Percentiles rank a stretch among this genome's conserved stretches.
phyloP scores from a whole-genome alignment of 129 eudicot genomes.

The Centaurea solstitialis region DNA sequence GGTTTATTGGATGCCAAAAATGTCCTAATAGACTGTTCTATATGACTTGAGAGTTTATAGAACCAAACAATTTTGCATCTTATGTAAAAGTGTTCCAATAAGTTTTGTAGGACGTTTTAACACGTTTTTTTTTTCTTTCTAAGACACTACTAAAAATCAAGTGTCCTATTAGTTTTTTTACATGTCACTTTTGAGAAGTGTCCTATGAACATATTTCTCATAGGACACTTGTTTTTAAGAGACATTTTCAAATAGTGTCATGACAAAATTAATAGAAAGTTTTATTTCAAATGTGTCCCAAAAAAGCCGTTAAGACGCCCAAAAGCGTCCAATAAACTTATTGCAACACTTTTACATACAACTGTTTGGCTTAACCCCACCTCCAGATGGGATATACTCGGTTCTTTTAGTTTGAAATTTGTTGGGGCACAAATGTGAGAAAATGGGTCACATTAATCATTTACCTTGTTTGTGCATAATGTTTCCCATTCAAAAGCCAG shows the following conservation, averaged over 20 bases:
- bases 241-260: not conserved
- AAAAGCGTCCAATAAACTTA: not conserved
- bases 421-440: not conserved
- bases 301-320: not conserved
- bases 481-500: constrained; percentile 96
- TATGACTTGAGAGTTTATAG: not conserved
- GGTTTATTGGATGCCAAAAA: not conserved
- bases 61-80: not conserved
- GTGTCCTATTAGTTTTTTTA: not conserved
- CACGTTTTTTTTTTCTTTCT: not conserved
- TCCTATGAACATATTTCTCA: not conserved
- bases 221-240: not conserved
- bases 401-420: not conserved
- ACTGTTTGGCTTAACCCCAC: too few species aligned
- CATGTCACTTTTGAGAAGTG: not conserved
- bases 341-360: not conserved
- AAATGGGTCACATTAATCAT: not conserved
- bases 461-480: constrained; percentile 93
- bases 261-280: not conserved
- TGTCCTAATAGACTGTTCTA: not conserved
- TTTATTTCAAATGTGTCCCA: not conserved
- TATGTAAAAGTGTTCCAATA: not conserved
- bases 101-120: not conserved
- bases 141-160: not conserved
- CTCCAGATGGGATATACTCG: not conserved